Evolutionary conservation across 108 stramenopile genomes (phyloP).

Genomic region (Nannochloropsis granulata): DNA sequence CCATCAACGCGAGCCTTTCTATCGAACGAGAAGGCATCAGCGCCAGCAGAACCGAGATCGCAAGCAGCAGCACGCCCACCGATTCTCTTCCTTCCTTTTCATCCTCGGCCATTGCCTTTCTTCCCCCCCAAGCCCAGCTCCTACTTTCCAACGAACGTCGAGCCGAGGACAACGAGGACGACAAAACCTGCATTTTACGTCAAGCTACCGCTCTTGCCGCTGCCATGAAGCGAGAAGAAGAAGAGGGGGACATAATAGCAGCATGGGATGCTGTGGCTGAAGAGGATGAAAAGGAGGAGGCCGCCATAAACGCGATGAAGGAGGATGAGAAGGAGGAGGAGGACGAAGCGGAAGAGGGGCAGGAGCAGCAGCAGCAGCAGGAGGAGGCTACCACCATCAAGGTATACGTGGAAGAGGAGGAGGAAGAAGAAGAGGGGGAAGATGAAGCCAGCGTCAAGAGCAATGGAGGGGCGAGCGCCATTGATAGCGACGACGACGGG

Average conservation of each 20-base stretch:
- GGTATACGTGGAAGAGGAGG: background rate
- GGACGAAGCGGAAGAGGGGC: background rate
- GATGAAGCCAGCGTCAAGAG: background rate
- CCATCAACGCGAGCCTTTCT: too few species aligned
- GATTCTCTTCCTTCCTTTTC: too few species aligned
- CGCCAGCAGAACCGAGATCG: too few species aligned
- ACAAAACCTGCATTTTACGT: too few species aligned
- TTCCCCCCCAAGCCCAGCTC: too few species aligned
- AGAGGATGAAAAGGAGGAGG: background rate
- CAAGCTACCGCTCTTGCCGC: background rate
- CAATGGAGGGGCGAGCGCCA: background rate
- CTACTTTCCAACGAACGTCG: too few species aligned
- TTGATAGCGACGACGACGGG: too few species aligned
- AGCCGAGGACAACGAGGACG: too few species aligned
- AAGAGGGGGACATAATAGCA: background rate
- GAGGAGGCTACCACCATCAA: background rate
- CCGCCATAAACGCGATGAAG: background rate
- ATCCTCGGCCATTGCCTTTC: too few species aligned
- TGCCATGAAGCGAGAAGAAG: background rate
- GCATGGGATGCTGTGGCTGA: background rate
- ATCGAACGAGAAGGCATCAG: too few species aligned
- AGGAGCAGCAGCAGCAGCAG: background rate
- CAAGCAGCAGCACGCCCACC: too few species aligned
- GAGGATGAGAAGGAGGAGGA: background rate
- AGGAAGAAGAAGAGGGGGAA: background rate